Evolutionary conservation across 2,329 filamentous ascomycete genomes (phyloP).

Genomic region (Microcyclospora pomicola): DNA sequence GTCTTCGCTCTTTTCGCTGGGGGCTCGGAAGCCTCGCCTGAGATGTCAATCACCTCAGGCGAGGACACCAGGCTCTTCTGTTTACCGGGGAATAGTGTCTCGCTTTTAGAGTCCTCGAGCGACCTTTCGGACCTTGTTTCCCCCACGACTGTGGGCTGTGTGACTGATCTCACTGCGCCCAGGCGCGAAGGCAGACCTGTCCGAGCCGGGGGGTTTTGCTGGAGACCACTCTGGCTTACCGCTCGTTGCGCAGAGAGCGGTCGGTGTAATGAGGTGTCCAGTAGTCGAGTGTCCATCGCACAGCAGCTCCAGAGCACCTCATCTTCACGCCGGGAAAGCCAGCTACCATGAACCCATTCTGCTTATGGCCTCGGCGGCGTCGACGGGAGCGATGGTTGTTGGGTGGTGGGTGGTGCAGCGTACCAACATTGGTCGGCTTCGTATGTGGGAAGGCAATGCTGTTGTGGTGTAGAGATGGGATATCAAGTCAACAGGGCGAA

Average conservation of each 20-base stretch:
- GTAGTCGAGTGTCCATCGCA: constrained; percentile 17
- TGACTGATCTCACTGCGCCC: constrained; percentile 19
- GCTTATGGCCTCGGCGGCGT: background rate
- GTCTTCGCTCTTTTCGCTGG: constrained; percentile 18
- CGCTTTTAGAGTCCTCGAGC: background rate
- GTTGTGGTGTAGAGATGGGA: too few species aligned
- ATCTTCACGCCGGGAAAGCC: constrained; percentile 6
- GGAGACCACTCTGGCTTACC: constrained; percentile 10
- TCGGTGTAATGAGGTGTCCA: constrained; percentile 10
- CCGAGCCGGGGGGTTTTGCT: constrained; percentile 10
- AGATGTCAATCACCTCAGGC: constrained; percentile 13
- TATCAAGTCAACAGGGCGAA: too few species aligned
- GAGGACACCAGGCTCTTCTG: constrained; percentile 7
- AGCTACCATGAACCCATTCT: background rate
- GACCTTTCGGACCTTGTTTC: background rate
- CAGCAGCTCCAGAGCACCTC: constrained; percentile 9
- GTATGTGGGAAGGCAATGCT: too few species aligned
- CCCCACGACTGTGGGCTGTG: constrained; percentile 9
- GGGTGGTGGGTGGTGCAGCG: too few species aligned
- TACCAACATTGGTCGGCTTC: too few species aligned
- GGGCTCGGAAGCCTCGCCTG: constrained; percentile 12
- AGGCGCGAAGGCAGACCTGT: constrained; percentile 19
- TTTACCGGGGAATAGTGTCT: constrained; percentile 6
- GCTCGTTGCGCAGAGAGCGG: constrained; percentile 16
- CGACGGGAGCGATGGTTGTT: background rate